Evolutionary conservation across 345 rosid genomes (phyloP).

Genomic region (Corchorus capsularis): DNA sequence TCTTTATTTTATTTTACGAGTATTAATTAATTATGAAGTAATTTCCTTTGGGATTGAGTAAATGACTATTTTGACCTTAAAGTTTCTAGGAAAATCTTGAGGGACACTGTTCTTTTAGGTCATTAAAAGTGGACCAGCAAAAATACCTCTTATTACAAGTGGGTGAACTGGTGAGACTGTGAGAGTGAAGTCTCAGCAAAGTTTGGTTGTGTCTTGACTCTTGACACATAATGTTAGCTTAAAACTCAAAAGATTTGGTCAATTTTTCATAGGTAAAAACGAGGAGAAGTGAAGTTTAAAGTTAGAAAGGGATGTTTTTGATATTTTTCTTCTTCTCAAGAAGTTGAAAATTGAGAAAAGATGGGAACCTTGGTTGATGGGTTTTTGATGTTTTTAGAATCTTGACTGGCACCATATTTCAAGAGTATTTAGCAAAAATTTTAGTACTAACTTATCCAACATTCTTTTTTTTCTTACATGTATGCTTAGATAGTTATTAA

Average conservation of each 20-base stretch:
- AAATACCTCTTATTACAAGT: not conserved
- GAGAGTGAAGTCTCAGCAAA: not conserved
- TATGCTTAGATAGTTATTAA: too few species aligned
- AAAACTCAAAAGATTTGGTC: not conserved
- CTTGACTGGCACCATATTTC: not conserved
- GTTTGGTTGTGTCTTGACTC: conserved; percentile 2
- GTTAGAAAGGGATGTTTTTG: not conserved
- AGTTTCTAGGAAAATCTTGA: not conserved
- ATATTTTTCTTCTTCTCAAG: not conserved
- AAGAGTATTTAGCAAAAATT: not conserved
- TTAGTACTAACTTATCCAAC: too few species aligned
- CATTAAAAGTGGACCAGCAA: not conserved
- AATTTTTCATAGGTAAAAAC: not conserved
- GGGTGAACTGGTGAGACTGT: too few species aligned
- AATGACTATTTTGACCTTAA: conserved; percentile 25
- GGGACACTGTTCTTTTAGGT: not conserved
- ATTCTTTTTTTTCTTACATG: too few species aligned
- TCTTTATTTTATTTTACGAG: too few species aligned
- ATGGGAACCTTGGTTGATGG: not conserved
- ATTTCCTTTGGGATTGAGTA: not conserved
- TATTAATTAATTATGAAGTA: too few species aligned
- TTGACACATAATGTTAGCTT: not conserved
- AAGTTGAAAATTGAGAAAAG: not conserved
- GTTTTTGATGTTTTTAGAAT: not conserved
- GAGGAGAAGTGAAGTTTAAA: not conserved